Conservation (phyloP, 1,284 basidiomycete genomes). For the Ceratobasidium theobromae region DNA sequence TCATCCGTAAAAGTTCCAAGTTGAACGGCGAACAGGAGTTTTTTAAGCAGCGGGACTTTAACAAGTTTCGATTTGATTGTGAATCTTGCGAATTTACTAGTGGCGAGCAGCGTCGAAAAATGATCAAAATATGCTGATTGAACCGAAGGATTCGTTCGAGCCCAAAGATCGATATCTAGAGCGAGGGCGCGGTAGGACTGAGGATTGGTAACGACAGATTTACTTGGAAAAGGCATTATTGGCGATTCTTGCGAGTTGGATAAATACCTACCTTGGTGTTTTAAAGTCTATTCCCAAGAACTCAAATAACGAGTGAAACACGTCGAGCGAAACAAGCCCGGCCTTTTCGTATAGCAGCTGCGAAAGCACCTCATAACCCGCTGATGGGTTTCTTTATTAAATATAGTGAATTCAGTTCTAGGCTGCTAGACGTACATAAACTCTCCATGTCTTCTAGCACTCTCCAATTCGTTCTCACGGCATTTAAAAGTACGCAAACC, state of each 20-base stretch:
- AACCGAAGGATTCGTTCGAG: conserved; percentile 64
- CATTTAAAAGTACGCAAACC: conserved; percentile 72
- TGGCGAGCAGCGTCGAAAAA: conserved; percentile 69
- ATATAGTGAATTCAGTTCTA: not conserved
- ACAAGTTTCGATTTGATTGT: conserved; percentile 68
- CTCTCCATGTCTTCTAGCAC: conserved; percentile 91
- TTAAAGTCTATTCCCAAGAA: conserved; percentile 83
- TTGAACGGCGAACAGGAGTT: conserved; percentile 78
- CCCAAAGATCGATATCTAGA: conserved; percentile 91
- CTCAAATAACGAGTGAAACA: conserved; percentile 77
- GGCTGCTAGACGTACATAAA: conserved; percentile 55
- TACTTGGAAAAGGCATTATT: conserved; percentile 47
- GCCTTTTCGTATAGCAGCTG: conserved; percentile 73
- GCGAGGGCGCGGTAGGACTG: conserved; percentile 82
- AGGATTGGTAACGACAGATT: conserved; percentile 79
- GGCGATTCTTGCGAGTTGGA: not conserved
- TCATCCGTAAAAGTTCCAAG: conserved; percentile 69
- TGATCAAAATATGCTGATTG: conserved; percentile 79
- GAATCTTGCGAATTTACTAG: conserved; percentile 72
- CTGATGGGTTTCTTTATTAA: no score
- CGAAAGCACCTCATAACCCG: conserved; percentile 84
- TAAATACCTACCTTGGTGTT: conserved; percentile 65
- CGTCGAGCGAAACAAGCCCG: conserved; percentile 71
- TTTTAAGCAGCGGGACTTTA: conserved; percentile 72
- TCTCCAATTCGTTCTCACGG: conserved; percentile 82